These are phyloP conservation scores for Paecilomyces sp. DNA, from an alignment of 2,329 filamentous ascomycete genomes.

Conservation along the genomic window DNA sequence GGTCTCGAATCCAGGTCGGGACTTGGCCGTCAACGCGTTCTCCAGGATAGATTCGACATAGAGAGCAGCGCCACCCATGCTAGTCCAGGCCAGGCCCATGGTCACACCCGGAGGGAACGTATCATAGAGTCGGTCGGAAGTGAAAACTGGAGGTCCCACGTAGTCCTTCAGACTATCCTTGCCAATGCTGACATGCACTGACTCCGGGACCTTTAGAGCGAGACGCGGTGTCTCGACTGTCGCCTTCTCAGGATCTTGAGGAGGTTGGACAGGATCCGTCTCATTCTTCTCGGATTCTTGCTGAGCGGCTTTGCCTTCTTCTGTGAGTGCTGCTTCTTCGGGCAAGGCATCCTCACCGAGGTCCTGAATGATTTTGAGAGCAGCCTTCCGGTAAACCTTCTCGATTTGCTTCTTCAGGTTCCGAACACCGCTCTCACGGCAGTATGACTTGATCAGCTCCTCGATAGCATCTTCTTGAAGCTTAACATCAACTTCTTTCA, in stretches of 20 bases:
- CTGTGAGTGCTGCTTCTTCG: slow-evolving; percentile 74
- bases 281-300: slow-evolving; percentile 42
- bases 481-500: slow-evolving; percentile 86
- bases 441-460: slow-evolving; percentile 97
- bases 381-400: slow-evolving; percentile 96
- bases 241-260: slow-evolving; percentile 51
- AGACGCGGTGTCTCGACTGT: slow-evolving; percentile 58
- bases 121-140: slow-evolving; percentile 90
- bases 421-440: slow-evolving; percentile 90
- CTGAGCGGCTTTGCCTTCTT: slow-evolving; percentile 73
- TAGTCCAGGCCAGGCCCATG: slow-evolving; percentile 97
- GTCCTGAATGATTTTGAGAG: slow-evolving; percentile 93
- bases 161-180: slow-evolving; percentile 94
- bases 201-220: slow-evolving; percentile 75
- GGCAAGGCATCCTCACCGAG: slow-evolving; percentile 76
- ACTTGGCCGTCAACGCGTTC: slow-evolving; percentile 64
- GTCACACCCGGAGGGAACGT: slow-evolving; percentile 87
- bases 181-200: slow-evolving; percentile 75
- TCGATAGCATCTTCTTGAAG: slow-evolving; percentile 81
- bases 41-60: slow-evolving; percentile 97
- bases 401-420: slow-evolving; percentile 99
- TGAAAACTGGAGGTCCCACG: slow-evolving; percentile 92
- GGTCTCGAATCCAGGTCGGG: slow-evolving; percentile 73
- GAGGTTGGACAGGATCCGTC: slow-evolving; percentile 50
- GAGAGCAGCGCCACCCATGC: slow-evolving; percentile 90